Conservation (phyloP, 148 eudicot species). For the Vaccinium macrocarpon region DNA sequence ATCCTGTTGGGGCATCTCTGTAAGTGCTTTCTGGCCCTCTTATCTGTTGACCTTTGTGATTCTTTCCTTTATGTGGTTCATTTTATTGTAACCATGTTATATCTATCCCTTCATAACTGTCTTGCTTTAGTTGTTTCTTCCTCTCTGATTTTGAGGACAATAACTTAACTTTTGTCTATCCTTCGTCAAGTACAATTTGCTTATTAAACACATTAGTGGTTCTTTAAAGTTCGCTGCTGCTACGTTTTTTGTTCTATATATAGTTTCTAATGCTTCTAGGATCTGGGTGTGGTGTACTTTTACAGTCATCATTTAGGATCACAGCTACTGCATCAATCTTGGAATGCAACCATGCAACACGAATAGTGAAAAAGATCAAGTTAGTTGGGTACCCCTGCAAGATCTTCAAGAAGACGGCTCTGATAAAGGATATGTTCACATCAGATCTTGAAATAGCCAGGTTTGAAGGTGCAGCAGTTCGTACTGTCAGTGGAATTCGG, state of each 20-base stretch:
- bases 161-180: background rate
- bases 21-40: background rate
- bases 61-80: background rate
- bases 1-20: background rate
- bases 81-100: background rate
- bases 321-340: conserved; percentile 78
- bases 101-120: background rate
- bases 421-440: conserved; percentile 91
- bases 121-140: conserved; percentile 2
- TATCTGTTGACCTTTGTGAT: background rate
- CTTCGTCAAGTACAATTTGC: background rate
- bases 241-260: background rate
- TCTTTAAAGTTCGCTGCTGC: background rate
- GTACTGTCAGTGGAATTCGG: conserved; percentile 89
- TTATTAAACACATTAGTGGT: background rate
- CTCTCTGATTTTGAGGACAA: background rate
- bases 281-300: conserved; percentile 14
- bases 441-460: conserved; percentile 98
- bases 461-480: conserved; percentile 83
- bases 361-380: conserved; percentile 88
- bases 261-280: background rate
- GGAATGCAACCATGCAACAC: conserved; percentile 83
- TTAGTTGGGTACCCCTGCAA: conserved; percentile 83
- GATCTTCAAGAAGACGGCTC: conserved; percentile 89
- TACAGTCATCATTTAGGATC: conserved; percentile 83